Evolutionary conservation across 768 basidiomycete genomes (phyloP).

Genomic region (Hortiboletus campestris): DNA sequence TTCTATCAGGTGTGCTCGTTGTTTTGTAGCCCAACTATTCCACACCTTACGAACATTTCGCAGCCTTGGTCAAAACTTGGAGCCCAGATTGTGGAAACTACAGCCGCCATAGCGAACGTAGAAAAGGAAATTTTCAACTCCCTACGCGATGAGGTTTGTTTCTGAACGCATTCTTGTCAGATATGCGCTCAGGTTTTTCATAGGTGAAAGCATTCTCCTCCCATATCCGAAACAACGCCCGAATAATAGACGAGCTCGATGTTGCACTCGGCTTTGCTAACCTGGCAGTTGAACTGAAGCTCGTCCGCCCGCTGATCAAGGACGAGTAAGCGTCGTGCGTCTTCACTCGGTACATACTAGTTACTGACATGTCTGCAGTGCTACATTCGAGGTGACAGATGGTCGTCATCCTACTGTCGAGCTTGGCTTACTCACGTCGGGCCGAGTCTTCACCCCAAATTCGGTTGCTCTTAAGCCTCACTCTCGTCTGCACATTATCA

Average conservation of each 20-base stretch:
- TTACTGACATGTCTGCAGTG: conserved; percentile 31
- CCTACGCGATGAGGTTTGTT: conserved; percentile 61
- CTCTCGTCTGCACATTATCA: conserved; percentile 78
- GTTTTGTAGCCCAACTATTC: neutral
- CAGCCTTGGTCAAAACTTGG: conserved; percentile 79
- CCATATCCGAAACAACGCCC: conserved; percentile 69
- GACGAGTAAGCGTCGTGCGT: conserved; percentile 54
- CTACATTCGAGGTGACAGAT: conserved; percentile 63
- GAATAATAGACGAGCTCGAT: conserved; percentile 85
- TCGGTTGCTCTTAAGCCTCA: conserved; percentile 58
- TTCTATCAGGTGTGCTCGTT: conserved; percentile 53
- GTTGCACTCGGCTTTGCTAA: conserved; percentile 78
- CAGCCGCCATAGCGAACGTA: conserved; percentile 45
- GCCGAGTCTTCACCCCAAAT: conserved; percentile 84
- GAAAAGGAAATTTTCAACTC: conserved; percentile 75
- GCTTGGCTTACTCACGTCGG: conserved; percentile 70
- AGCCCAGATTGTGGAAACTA: conserved; percentile 59
- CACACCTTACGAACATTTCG: neutral
- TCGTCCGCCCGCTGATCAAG: conserved; percentile 66
- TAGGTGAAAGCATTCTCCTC: conserved; percentile 63
- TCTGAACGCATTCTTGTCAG: neutral
- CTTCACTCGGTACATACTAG: neutral
- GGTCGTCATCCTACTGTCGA: conserved; percentile 95
- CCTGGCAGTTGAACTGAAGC: conserved; percentile 74
- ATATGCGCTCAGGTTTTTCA: neutral